Evolutionary conservation across 129 eudicot species (phyloP).

Genomic region (Pittosporum tobira): DNA sequence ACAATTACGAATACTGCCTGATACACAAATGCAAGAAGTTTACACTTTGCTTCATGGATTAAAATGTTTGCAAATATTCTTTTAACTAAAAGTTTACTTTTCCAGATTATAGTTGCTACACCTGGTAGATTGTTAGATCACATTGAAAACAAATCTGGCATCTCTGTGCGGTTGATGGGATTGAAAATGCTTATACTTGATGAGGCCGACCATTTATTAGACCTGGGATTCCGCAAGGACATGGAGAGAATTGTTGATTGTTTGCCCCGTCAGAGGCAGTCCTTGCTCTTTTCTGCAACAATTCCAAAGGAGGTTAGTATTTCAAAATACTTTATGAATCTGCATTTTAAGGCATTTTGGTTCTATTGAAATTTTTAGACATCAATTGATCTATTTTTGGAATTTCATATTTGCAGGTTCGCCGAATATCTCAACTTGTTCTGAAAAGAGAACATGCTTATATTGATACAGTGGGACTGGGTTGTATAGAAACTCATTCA

Average conservation of each 20-base stretch:
- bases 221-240: conserved; percentile 89
- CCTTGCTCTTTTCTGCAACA: conserved; percentile 83
- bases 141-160: conserved; percentile 70
- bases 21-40: not conserved
- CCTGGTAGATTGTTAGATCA: conserved; percentile 96
- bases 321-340: too few relatives aligned
- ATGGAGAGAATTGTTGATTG: conserved; percentile 89
- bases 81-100: not conserved
- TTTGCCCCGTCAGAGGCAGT: conserved; percentile 85
- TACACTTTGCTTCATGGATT: not conserved
- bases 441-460: conserved; percentile 71
- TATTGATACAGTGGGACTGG: conserved; percentile 63
- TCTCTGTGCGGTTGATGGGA: conserved; percentile 84
- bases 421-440: conserved; percentile 83
- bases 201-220: conserved; percentile 83
- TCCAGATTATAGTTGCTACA: conserved; percentile 86
- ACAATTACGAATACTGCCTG: too few relatives aligned
- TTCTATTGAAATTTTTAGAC: not conserved
- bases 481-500: conserved; percentile 47
- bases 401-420: conserved; percentile 51
- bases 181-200: conserved; percentile 78
- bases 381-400: not conserved
- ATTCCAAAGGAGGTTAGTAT: conserved; percentile 78
- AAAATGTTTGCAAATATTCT: conserved; percentile 1
- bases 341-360: too few relatives aligned